phyloP scores from a whole-genome alignment of 2,329 filamentous ascomycete species.

The Juglanconis juglandina region DNA sequence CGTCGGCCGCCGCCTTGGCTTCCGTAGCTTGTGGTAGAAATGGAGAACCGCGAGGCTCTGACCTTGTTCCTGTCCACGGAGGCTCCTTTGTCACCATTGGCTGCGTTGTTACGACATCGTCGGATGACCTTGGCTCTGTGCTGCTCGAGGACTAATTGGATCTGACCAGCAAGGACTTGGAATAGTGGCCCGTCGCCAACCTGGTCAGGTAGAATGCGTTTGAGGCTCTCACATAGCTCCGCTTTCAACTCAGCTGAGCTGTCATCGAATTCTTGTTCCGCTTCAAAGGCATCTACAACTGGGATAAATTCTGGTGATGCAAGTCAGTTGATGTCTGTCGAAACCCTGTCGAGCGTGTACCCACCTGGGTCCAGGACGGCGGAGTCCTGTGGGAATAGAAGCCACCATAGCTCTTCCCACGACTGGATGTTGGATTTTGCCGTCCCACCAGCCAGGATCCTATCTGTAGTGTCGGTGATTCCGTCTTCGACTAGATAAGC shows the following conservation, averaged over 20 bases:
- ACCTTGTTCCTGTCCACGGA: neutral
- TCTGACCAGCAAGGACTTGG: constrained; percentile 13
- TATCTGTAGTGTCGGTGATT: constrained; percentile 13
- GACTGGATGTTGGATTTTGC: neutral
- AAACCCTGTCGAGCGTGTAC: neutral
- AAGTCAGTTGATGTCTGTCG: neutral
- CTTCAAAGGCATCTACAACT: constrained; percentile 14
- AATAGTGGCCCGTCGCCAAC: constrained; percentile 9
- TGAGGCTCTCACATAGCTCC: constrained; percentile 13
- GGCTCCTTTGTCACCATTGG: neutral
- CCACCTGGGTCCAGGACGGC: constrained; percentile 12
- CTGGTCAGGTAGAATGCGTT: constrained; percentile 13
- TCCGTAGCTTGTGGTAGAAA: neutral
- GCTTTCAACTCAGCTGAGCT: constrained; percentile 14
- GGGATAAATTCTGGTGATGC: constrained; percentile 9
- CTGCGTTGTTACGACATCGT: constrained; percentile 8
- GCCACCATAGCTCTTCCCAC: constrained; percentile 14
- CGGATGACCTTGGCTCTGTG: constrained; percentile 16
- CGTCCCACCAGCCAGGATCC: constrained; percentile 4
- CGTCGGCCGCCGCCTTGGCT: constrained; percentile 4
- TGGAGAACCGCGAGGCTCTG: constrained; percentile 8
- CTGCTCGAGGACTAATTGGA: constrained; percentile 18
- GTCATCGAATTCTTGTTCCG: constrained; percentile 16
- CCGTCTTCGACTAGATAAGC: constrained; percentile 2
- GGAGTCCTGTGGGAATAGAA: constrained; percentile 13